Base-by-base conservation (phyloP, 768 basidiomycete species). In the Mrakia gelida region DNA sequence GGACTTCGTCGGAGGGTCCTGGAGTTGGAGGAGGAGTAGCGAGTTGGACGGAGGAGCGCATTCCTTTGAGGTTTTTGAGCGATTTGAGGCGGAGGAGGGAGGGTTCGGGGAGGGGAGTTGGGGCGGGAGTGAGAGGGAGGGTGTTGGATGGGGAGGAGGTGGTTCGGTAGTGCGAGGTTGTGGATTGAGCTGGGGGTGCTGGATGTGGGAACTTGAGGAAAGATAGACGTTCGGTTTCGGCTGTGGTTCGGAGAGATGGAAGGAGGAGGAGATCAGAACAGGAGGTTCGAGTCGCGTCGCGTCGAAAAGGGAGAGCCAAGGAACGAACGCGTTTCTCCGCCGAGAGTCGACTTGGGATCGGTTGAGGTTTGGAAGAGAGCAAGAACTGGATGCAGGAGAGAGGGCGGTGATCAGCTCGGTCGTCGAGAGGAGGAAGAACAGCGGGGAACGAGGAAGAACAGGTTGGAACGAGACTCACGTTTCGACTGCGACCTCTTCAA, bases 141-240 rank as follows among this genome's bases (percentile, higher is more conserved):
- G 45, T 45, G 45, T 45, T 63, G 45, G 71, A 34, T n/a, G 15
- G 8, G 16, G 61, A 30, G 41, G 73, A 75, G 38, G 43, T 49
- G 18, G 43, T 41, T 56, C 34, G 54, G 73, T 21, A 43, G 73
- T 23, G 16, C 0, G 73, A 54, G 61, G 41, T 45, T 7, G n/a
- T 13, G 9, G n/a, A 0, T 43, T 32, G 28, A 15, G 38, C n/a
- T 16, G 38, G 34, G 9, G 67, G 67, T 21, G 67, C 34, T 18
- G 76, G 76, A 62, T 71, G 76, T 0, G 76, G 76, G 61, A 77
- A 77, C 45, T 72, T 62, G 76, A 77, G 76, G 30, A 77, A 77
- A 2, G 76, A 77, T 11, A 77, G 61, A 18, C 70, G 68, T 59
- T 77, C 76, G 38, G 76, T 61, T 11, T 72, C 71, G 71, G 72